Evolutionary conservation across 192 early-diverging fungal genomes (phyloP).

Genomic region (Kickxella alabastrina): DNA sequence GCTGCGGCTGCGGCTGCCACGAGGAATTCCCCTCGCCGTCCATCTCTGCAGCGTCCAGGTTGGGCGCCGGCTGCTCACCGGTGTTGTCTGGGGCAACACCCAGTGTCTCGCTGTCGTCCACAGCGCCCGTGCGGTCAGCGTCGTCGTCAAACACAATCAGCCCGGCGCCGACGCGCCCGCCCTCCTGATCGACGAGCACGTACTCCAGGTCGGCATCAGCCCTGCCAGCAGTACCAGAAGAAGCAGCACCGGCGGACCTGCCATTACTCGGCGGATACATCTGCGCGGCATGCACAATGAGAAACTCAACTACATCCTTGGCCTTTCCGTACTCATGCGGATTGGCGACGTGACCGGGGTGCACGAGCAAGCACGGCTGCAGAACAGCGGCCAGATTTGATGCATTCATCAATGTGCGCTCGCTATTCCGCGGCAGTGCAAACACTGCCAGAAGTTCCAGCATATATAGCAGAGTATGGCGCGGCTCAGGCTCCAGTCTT

Average conservation of each 20-base stretch:
- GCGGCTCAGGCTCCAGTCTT: constrained; percentile 55
- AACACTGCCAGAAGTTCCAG: constrained; percentile 59
- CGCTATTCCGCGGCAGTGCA: constrained; percentile 39
- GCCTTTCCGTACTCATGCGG: constrained; percentile 75
- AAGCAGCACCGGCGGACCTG: not conserved
- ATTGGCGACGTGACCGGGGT: constrained; percentile 64
- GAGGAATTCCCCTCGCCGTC: too few relatives aligned
- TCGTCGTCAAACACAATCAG: constrained; percentile 23
- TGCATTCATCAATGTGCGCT: constrained; percentile 64
- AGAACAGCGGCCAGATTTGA: constrained; percentile 74
- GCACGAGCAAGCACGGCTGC: constrained; percentile 69
- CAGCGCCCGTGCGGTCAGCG: constrained; percentile 1
- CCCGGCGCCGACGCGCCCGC: constrained; percentile 12
- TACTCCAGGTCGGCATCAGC: constrained; percentile 4
- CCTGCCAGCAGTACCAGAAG: not conserved
- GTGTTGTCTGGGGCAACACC: constrained; percentile 30
- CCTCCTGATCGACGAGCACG: constrained; percentile 5
- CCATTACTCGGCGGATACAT: constrained; percentile 11
- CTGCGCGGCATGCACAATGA: constrained; percentile 53
- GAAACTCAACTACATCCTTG: constrained; percentile 69
- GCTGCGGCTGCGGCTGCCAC: constrained; percentile 1
- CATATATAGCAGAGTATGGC: constrained; percentile 66
- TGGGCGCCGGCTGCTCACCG: constrained; percentile 7
- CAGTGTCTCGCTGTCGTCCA: not conserved
- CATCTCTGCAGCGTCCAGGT: too few relatives aligned